A percentile compares a stretch with the other conserved stretches of the same genome.
These are phyloP conservation scores for Rhodotorula glutinis DNA, from an alignment of 1,284 basidiomycete genomes.

Conservation along the genomic window DNA sequence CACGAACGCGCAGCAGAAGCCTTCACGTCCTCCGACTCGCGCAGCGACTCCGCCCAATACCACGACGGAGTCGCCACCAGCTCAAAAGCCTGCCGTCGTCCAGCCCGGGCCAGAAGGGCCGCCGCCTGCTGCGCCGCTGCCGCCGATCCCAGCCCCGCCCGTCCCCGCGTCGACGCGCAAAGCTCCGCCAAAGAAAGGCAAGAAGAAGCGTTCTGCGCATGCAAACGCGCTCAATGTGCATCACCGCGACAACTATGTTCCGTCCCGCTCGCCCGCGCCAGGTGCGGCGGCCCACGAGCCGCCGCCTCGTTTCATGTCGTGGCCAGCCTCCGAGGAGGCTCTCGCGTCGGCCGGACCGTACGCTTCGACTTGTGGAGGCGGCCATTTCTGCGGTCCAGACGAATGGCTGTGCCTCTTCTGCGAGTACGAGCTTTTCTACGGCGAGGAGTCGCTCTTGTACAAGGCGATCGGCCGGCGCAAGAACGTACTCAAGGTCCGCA, in stretches of 20 bases:
- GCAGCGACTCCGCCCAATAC: no score
- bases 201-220: conserved; percentile 45
- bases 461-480: conserved; percentile 45
- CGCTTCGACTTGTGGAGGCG: conserved; percentile 23
- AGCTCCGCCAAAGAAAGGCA: conserved; percentile 38
- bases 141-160: background rate
- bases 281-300: background rate
- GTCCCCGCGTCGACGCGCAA: conserved; percentile 6
- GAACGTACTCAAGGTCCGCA: conserved; percentile 44
- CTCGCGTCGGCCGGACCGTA: conserved; percentile 25
- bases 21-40: no score
- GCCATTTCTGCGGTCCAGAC: conserved; percentile 40
- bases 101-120: background rate
- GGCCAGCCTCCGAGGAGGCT: conserved; percentile 36
- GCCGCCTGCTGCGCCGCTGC: conserved; percentile 2
- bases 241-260: conserved; percentile 47
- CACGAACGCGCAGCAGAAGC: no score
- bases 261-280: conserved; percentile 38
- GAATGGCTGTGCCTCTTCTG: conserved; percentile 49
- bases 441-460: conserved; percentile 44
- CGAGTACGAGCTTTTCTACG: conserved; percentile 50
- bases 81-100: background rate
- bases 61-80: background rate
- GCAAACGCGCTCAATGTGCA: conserved; percentile 48
- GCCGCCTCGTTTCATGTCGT: conserved; percentile 23